A percentile compares a stretch with the other conserved stretches of the same genome.
Evolutionary conservation across 345 rosid genomes (phyloP).

Genomic region (Ricinus communis): DNA sequence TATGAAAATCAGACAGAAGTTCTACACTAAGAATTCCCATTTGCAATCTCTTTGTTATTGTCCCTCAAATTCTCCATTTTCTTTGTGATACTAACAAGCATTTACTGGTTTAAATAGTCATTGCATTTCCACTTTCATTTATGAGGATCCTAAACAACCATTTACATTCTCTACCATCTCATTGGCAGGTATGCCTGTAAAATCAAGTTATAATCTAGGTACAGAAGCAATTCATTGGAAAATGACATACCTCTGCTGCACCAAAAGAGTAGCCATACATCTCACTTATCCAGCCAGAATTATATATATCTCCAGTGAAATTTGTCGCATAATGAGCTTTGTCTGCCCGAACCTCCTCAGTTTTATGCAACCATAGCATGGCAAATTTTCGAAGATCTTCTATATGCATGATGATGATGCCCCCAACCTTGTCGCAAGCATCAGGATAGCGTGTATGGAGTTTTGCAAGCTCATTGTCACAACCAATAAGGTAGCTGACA

Average conservation of each 20-base stretch:
- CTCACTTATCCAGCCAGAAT: slow-evolving; percentile 98
- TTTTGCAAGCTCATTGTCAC: slow-evolving; percentile 89
- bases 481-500: slow-evolving; percentile 88
- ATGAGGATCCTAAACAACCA: too few relatives aligned
- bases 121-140: too few relatives aligned
- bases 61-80: too few relatives aligned
- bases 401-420: slow-evolving; percentile 94
- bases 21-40: too few relatives aligned
- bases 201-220: not conserved
- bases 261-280: slow-evolving; percentile 99
- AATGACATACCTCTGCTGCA: slow-evolving; percentile 86
- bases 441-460: slow-evolving; percentile 91
- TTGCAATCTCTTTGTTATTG: too few relatives aligned
- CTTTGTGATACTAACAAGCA: too few relatives aligned
- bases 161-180: not conserved
- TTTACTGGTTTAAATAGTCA: too few relatives aligned
- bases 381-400: slow-evolving; percentile 91
- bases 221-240: not conserved
- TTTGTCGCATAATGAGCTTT: slow-evolving; percentile 87
- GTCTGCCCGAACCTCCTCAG: slow-evolving; percentile 96
- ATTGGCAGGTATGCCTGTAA: not conserved
- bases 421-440: slow-evolving; percentile 97
- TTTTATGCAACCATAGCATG: slow-evolving; percentile 89
- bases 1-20: too few relatives aligned
- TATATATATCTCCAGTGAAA: slow-evolving; percentile 85